Base-by-base conservation (phyloP, 257 asterid species). In the Primulina tabacum region DNA sequence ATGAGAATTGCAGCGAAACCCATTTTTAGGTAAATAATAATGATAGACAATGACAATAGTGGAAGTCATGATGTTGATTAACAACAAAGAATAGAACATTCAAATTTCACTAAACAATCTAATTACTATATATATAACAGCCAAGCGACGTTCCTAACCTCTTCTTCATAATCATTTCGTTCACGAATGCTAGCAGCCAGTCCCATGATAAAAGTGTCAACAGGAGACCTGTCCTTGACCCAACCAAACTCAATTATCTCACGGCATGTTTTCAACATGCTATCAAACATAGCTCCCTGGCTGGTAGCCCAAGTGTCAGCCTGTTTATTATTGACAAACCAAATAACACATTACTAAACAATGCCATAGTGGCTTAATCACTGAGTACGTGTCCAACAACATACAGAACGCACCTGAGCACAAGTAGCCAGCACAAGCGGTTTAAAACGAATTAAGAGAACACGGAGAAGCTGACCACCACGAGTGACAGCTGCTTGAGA, bases 161-260 rank as follows among this genome's bases (percentile, higher is more conserved):
- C 97, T 76, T 92, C 96, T 68, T 83, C 97, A 53, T 83, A 84
- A 81, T 89, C 92, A 79, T 88, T 88, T 75, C 93, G 85, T 73
- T 91, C 99, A 52, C 97, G 90, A 71, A 91, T 84, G 78, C 90
- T 81, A 71, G 94, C 74, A 68, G 99, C 95, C 76, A 94, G 76
- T 68, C 97, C 97, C 97, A 86, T 79, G 60, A 94, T 94, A 81
- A 94, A 94, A 21, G 99, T 89, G 75, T 91, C 99, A 76, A 94
- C 82, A 10, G 99, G 97, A 60, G 97, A 86, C 76, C 97, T 79
- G 67, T 94, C 97, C 83, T 81, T 90, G 53, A 73, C 69, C 99
- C 97, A 91, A 80, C 97, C 99, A 80, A 86, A 88, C 68, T 89
- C 92, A 80, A 91, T 84, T 52, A 94, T 84, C 80, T 88, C 96